phyloP scores from a whole-genome alignment of 352 stramenopile genomes.

The Phytophthora colocasiae region DNA sequence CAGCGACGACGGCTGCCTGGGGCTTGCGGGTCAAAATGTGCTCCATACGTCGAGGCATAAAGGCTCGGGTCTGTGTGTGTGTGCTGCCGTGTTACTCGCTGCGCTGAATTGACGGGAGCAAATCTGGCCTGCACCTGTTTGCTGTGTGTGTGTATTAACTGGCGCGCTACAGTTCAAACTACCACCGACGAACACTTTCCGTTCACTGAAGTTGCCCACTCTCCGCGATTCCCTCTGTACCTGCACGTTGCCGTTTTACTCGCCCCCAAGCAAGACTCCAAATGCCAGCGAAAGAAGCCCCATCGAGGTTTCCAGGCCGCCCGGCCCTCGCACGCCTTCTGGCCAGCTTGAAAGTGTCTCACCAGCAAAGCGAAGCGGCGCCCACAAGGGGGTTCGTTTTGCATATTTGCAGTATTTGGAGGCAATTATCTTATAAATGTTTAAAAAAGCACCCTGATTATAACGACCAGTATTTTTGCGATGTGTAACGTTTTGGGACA shows the following conservation, averaged over 20 bases:
- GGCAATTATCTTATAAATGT: not conserved
- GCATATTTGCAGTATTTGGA: too few species aligned
- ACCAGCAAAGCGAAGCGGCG: slow-evolving; percentile 36
- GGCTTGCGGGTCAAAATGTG: slow-evolving; percentile 35
- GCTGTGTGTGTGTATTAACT: slow-evolving; percentile 12
- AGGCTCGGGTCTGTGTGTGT: slow-evolving; percentile 13
- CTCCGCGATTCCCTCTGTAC: slow-evolving; percentile 12
- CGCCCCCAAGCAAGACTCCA: slow-evolving; percentile 37
- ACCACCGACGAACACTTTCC: slow-evolving; percentile 14
- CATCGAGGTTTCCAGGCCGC: slow-evolving; percentile 25
- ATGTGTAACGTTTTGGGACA: slow-evolving; percentile 39
- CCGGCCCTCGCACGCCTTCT: slow-evolving; percentile 38
- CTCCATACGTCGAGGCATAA: slow-evolving; percentile 44
- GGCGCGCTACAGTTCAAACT: slow-evolving; percentile 16
- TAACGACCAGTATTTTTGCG: slow-evolving; percentile 15
- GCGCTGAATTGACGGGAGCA: slow-evolving; percentile 12
- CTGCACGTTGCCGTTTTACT: slow-evolving; percentile 33
- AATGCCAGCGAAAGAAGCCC: slow-evolving; percentile 25
- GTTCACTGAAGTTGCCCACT: slow-evolving; percentile 16
- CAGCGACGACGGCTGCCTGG: slow-evolving; percentile 14
- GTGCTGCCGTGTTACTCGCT: slow-evolving; percentile 3
- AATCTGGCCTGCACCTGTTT: slow-evolving; percentile 36
- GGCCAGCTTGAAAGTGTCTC: slow-evolving; percentile 44
- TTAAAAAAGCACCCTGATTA: slow-evolving; percentile 6
- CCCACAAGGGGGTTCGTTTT: not conserved